Evolutionary conservation across 148 eudicot species (phyloP), one percentile per base, ranked within the genome.

Genomic region (Agrostemma githago): DNA sequence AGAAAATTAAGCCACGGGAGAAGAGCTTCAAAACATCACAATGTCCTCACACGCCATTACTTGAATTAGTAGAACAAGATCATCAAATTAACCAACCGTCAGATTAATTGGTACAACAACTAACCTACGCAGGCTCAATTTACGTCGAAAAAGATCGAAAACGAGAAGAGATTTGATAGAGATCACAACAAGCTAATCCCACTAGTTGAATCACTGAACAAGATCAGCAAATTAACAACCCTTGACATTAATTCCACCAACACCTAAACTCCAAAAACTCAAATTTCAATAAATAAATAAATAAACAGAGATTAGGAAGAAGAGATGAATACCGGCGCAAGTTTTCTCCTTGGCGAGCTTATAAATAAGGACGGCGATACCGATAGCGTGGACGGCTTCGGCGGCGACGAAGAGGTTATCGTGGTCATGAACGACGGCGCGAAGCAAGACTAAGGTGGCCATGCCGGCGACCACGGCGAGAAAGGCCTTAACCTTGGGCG

Each of bases 381-480:
- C 91, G 19, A 88, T 44, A n/a, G 91, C 87, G 64, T 88, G 91
- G 19, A 88, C 91, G 40, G 91, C 82, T 80, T 88, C 91, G 1
- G 91, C 86, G 2, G 85, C 87, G 37, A 88, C 83, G 46, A 88
- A 85, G 82, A 88, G 88, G 44, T 85, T 88, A 17, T 88, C 90
- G 20, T 88, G 90, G 63, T 85, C 90, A 46, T 84, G 82, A 54
- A 88, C 88, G 17, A 85, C 81, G 81, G 82, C 74, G 2, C 86
- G 79, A 5, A 88, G 82, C 57, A 88, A 77, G 9, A 85, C 78
- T 11, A 88, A 64, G 0, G 90, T 82, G 10, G 78, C 72, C 68
- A 85, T 76, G 5, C 76, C 85, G 4, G 81, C 21, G 3, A 84
- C 66, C 71, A 85, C 80, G 70, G 79, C 87, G 3, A 88, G 72